A percentile compares a stretch with the other conserved stretches of the same genome.
Evolutionary conservation across 1,139 yeast genomes (phyloP).

Genomic region (Nakaseomyces sp.): DNA sequence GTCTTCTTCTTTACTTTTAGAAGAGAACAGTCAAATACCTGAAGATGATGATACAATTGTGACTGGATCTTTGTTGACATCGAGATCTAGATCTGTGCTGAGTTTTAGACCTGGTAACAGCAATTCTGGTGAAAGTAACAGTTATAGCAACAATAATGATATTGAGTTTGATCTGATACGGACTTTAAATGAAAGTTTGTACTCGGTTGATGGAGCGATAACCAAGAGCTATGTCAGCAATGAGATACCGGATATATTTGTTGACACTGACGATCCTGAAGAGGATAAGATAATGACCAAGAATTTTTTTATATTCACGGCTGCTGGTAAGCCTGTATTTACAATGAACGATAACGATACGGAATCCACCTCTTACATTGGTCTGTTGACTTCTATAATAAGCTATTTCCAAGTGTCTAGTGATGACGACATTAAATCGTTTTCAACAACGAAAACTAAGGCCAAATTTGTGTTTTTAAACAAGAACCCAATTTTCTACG

Average conservation of each 20-base stretch:
- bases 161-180: conserved; percentile 11
- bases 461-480: conserved; percentile 47
- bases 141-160: neutral
- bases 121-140: neutral
- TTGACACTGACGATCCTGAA: neutral
- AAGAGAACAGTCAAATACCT: neutral
- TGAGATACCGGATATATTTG: conserved; percentile 24
- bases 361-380: conserved; percentile 63
- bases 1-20: too few species aligned
- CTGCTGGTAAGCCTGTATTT: conserved; percentile 91
- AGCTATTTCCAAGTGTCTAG: conserved; percentile 33
- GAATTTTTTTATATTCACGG: conserved; percentile 64
- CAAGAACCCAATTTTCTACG: conserved; percentile 61
- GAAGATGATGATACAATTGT: neutral
- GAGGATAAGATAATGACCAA: conserved; percentile 7
- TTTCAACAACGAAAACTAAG: conserved; percentile 39
- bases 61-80: neutral
- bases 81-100: neutral
- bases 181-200: conserved; percentile 19
- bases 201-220: conserved; percentile 13
- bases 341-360: conserved; percentile 72
- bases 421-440: conserved; percentile 32
- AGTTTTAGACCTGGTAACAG: neutral
- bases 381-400: conserved; percentile 40
- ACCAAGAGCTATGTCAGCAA: conserved; percentile 18